phyloP scores from a whole-genome alignment of 1,284 basidiomycete genomes.

The Heterobasidion annosum region DNA sequence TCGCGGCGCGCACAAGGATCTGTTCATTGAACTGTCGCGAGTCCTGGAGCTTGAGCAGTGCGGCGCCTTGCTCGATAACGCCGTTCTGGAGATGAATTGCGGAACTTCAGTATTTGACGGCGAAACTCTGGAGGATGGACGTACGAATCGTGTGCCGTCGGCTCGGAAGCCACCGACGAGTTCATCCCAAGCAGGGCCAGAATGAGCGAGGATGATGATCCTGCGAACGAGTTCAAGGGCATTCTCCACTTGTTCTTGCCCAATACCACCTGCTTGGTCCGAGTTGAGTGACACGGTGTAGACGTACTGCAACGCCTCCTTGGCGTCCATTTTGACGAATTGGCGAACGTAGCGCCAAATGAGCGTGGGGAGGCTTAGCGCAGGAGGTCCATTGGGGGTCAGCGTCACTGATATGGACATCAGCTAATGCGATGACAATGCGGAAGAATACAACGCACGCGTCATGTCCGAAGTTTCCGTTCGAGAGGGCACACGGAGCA shows the following conservation, averaged over 20 bases:
- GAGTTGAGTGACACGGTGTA: conserved; percentile 81
- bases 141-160: conserved; percentile 83
- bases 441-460: conserved; percentile 44
- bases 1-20: conserved; percentile 78
- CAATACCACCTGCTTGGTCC: conserved; percentile 64
- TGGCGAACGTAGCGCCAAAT: conserved; percentile 91
- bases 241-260: conserved; percentile 76
- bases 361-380: conserved; percentile 78
- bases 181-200: conserved; percentile 80
- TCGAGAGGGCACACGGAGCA: conserved; percentile 76
- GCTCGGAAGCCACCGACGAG: conserved; percentile 86
- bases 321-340: conserved; percentile 87
- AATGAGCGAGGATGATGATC: conserved; percentile 82
- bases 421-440: not conserved
- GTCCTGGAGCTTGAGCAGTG: conserved; percentile 70
- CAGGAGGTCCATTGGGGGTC: conserved; percentile 52
- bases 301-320: conserved; percentile 93
- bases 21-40: conserved; percentile 71
- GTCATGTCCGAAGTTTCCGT: conserved; percentile 77
- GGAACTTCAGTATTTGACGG: not conserved
- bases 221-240: conserved; percentile 86
- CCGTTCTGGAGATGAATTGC: conserved; percentile 49
- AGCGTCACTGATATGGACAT: conserved; percentile 42
- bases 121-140: conserved; percentile 21
- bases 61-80: conserved; percentile 76